Evolutionary conservation across 208 protist genomes (phyloP).

Genomic region (Trypanosoma brucei): DNA sequence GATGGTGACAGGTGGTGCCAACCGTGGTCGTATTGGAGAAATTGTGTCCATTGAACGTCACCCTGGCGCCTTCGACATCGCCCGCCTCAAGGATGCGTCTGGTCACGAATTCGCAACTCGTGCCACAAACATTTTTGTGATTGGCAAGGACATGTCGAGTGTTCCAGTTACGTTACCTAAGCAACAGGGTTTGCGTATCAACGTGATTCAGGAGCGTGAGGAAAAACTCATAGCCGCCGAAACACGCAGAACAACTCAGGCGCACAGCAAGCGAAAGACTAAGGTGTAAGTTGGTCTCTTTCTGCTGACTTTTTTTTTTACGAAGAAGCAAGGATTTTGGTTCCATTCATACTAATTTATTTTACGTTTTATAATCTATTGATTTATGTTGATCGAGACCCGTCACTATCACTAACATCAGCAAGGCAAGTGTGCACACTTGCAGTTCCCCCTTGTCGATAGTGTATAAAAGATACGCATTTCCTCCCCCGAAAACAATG

Average conservation of each 20-base stretch:
- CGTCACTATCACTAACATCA: too few relatives aligned
- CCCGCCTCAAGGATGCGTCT: conserved; percentile 93
- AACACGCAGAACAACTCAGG: conserved; percentile 48
- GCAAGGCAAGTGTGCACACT: too few relatives aligned
- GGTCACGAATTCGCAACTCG: conserved; percentile 97
- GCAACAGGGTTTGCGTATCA: conserved; percentile 93
- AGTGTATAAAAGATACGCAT: too few relatives aligned
- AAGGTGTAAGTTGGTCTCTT: not conserved
- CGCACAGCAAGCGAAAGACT: conserved; percentile 41
- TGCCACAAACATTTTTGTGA: conserved; percentile 98
- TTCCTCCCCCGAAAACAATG: not conserved
- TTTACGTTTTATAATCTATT: too few relatives aligned
- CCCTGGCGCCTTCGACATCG: conserved; percentile 96
- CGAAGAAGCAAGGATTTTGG: too few relatives aligned
- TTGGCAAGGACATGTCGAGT: conserved; percentile 92
- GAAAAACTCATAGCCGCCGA: conserved; percentile 76
- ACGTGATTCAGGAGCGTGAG: conserved; percentile 87
- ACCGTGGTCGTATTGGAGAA: conserved; percentile 98
- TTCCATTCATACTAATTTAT: too few relatives aligned
- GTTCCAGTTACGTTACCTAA: conserved; percentile 94
- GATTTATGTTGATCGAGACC: too few relatives aligned
- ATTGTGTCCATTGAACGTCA: conserved; percentile 93
- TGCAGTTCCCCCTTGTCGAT: too few relatives aligned
- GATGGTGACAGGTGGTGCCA: conserved; percentile 97
- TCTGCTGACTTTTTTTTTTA: too few relatives aligned